Evolutionary conservation across 163 green algal genomes (phyloP).

Genomic region (Coccomyxa subellipsoidea): DNA sequence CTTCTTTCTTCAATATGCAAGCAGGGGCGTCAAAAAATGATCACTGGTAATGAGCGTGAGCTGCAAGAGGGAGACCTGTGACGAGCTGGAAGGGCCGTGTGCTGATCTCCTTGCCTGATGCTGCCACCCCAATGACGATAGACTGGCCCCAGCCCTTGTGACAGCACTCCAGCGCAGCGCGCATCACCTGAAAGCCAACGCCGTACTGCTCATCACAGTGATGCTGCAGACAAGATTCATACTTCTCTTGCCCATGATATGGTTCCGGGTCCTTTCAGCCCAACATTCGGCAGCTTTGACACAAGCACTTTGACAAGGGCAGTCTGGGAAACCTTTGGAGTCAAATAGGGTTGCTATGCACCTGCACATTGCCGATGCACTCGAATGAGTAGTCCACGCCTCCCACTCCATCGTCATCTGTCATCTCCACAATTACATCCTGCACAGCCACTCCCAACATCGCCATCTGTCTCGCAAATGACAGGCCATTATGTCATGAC

Average conservation of each 20-base stretch:
- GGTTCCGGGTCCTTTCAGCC: too few species aligned
- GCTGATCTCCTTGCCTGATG: constrained; percentile 88
- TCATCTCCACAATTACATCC: constrained; percentile 88
- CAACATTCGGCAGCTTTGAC: too few species aligned
- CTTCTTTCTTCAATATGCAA: too few species aligned
- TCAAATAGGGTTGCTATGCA: constrained; percentile 21
- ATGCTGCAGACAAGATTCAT: background rate
- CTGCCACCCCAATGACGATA: constrained; percentile 94
- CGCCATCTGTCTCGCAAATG: too few species aligned
- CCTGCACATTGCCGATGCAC: constrained; percentile 70
- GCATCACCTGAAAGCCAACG: constrained; percentile 76
- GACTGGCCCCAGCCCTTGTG: constrained; percentile 91
- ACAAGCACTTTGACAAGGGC: too few species aligned
- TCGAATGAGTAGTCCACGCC: constrained; percentile 97
- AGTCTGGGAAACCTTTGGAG: too few species aligned
- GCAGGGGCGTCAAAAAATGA: too few species aligned
- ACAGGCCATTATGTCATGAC: too few species aligned
- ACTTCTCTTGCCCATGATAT: too few species aligned
- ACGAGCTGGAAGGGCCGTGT: constrained; percentile 98
- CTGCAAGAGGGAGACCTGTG: too few species aligned
- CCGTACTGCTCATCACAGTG: constrained; percentile 5
- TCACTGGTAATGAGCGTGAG: too few species aligned
- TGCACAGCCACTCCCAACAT: background rate
- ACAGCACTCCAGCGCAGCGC: constrained; percentile 87
- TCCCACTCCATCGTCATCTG: constrained; percentile 62